Evolutionary conservation across 495 filamentous ascomycete genomes (phyloP).

Genomic region (Terfezia boudieri): DNA sequence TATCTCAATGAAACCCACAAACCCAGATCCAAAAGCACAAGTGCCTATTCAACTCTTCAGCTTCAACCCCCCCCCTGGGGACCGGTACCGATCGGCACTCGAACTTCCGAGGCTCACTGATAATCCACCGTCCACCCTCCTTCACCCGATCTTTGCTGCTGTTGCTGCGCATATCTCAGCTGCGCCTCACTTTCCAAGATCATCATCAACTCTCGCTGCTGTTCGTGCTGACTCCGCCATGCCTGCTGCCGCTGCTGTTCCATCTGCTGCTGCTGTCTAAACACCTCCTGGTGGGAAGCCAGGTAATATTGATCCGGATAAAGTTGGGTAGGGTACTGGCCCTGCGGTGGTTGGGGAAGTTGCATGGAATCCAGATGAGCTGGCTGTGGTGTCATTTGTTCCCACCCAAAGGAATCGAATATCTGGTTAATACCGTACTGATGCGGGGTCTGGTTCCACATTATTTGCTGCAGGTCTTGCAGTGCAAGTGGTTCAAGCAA

Average conservation of each 20-base stretch:
- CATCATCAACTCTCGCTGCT: conserved; percentile 9
- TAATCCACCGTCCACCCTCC: too few relatives aligned
- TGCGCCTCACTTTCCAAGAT: conserved; percentile 14
- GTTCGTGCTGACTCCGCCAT: not conserved
- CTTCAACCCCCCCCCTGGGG: too few relatives aligned
- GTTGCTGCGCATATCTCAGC: conserved; percentile 6
- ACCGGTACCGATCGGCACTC: too few relatives aligned
- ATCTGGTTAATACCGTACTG: not conserved
- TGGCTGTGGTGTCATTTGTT: not conserved
- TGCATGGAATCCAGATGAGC: not conserved
- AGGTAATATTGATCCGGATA: not conserved
- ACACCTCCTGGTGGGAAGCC: not conserved
- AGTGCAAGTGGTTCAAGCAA: not conserved
- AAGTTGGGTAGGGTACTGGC: not conserved
- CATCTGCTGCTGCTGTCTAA: conserved; percentile 17
- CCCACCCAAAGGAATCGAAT: not conserved
- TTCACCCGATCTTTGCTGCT: not conserved
- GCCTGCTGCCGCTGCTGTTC: not conserved
- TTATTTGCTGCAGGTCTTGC: not conserved
- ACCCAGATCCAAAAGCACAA: too few relatives aligned
- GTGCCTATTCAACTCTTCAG: too few relatives aligned
- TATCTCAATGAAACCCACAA: too few relatives aligned
- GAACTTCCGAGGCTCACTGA: too few relatives aligned
- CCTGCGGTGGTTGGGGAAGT: not conserved
- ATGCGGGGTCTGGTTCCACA: not conserved